Conservation (phyloP, 2,329 filamentous ascomycete species). For the Botrytis fabae region DNA sequence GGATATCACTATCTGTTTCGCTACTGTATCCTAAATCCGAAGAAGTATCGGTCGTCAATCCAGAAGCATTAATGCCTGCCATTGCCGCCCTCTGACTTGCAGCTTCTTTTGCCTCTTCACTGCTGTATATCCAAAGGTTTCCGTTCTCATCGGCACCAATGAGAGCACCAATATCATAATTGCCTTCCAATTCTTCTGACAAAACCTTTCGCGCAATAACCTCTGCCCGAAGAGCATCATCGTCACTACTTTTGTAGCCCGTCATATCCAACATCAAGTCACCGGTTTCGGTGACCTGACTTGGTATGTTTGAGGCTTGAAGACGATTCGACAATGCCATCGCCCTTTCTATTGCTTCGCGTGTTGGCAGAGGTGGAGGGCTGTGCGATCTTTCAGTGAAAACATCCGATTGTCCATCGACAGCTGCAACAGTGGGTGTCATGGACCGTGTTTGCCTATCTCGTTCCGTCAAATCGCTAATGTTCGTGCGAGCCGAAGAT, state of each 20-base stretch:
- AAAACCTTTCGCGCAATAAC: slow-evolving; percentile 91
- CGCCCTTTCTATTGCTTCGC: slow-evolving; percentile 80
- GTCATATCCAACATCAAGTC: slow-evolving; percentile 99
- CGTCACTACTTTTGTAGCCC: slow-evolving; percentile 90
- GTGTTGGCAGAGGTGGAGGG: slow-evolving; percentile 68
- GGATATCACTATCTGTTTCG: slow-evolving; percentile 68
- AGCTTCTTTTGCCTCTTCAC: slow-evolving; percentile 90
- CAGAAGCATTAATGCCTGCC: slow-evolving; percentile 45
- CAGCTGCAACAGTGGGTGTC: slow-evolving; percentile 42
- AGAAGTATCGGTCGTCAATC: slow-evolving; percentile 60
- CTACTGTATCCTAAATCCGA: slow-evolving; percentile 96
- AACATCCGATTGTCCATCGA: slow-evolving; percentile 36
- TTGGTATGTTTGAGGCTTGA: slow-evolving; percentile 87
- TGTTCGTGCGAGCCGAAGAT: slow-evolving; percentile 46
- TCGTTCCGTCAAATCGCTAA: slow-evolving; percentile 38
- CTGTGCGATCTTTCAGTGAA: slow-evolving; percentile 66
- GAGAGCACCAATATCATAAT: slow-evolving; percentile 92
- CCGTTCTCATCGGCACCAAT: slow-evolving; percentile 95
- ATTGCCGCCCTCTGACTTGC: slow-evolving; percentile 66
- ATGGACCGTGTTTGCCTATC: slow-evolving; percentile 44
- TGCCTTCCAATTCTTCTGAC: slow-evolving; percentile 87
- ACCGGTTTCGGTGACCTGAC: slow-evolving; percentile 85
- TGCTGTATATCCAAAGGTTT: slow-evolving; percentile 99
- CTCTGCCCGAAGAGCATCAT: slow-evolving; percentile 87
- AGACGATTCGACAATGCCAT: slow-evolving; percentile 83